Percentiles rank a stretch among this genome's conserved stretches.
These are phyloP conservation scores for Annulohypoxylon bovei DNA, from an alignment of 495 filamentous ascomycete species.

Conservation along the genomic window DNA sequence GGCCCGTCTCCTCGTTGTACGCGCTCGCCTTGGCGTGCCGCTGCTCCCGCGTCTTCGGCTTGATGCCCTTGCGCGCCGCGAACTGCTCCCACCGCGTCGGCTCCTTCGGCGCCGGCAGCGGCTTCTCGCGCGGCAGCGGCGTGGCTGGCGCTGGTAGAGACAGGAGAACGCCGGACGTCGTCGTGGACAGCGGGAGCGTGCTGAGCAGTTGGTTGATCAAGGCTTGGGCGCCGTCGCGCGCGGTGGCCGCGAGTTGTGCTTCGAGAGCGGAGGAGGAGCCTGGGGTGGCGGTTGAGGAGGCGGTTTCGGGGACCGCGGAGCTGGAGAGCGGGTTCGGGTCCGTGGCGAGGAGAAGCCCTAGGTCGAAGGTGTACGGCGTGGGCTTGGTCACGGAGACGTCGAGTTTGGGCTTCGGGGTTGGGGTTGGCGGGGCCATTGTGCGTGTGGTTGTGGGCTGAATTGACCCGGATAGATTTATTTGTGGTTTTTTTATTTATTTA, in stretches of 20 bases:
- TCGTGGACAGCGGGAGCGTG: constrained; percentile 77
- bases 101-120: constrained; percentile 78
- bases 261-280: constrained; percentile 60
- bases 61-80: constrained; percentile 94
- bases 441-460: constrained; percentile 6
- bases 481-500: background rate
- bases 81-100: constrained; percentile 95
- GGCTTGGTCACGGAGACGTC: constrained; percentile 78
- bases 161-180: constrained; percentile 75
- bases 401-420: constrained; percentile 51
- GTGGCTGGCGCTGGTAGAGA: constrained; percentile 75
- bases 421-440: constrained; percentile 49
- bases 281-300: constrained; percentile 14
- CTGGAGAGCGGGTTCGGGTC: constrained; percentile 82
- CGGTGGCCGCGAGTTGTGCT: constrained; percentile 68
- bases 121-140: constrained; percentile 86
- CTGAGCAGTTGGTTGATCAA: constrained; percentile 89
- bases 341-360: constrained; percentile 81
- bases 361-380: constrained; percentile 90
- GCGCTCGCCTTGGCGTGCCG: constrained; percentile 69
- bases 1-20: constrained; percentile 84
- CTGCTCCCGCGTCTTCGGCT: constrained; percentile 74
- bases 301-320: constrained; percentile 35
- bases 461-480: background rate
- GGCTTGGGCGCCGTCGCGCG: constrained; percentile 86